These are phyloP conservation scores for Sordariomycetes sp. DNA, from an alignment of 2,329 filamentous ascomycete species.

Conservation along the genomic window DNA sequence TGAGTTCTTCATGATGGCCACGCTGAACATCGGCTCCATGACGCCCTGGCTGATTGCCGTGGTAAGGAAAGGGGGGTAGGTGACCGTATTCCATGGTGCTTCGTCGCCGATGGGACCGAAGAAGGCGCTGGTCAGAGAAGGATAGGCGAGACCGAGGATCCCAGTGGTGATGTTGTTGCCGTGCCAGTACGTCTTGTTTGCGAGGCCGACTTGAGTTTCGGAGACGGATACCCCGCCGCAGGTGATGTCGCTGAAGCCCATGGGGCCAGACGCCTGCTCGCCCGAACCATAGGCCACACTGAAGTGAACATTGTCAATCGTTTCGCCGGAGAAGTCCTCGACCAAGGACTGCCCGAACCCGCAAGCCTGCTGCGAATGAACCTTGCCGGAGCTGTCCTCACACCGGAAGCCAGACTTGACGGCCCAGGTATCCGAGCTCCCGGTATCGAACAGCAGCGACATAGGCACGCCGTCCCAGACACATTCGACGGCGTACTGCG, in stretches of 20 bases:
- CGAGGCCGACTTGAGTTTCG: slow-evolving; percentile 37
- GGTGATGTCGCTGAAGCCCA: slow-evolving; percentile 35
- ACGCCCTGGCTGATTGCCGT: slow-evolving; percentile 35
- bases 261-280: slow-evolving; percentile 35
- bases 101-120: slow-evolving; percentile 28
- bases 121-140: slow-evolving; percentile 38
- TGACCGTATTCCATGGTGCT: slow-evolving; percentile 23
- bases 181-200: slow-evolving; percentile 38
- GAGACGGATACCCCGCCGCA: slow-evolving; percentile 34
- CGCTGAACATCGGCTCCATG: slow-evolving; percentile 35
- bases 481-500: slow-evolving; percentile 31
- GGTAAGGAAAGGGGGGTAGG: slow-evolving; percentile 40
- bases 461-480: slow-evolving; percentile 26
- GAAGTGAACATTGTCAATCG: slow-evolving; percentile 33
- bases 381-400: slow-evolving; percentile 21
- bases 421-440: slow-evolving; percentile 43
- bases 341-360: slow-evolving; percentile 29
- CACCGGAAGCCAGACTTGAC: slow-evolving; percentile 31
- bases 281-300: slow-evolving; percentile 37
- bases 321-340: slow-evolving; percentile 28
- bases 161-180: slow-evolving; percentile 44
- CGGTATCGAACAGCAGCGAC: slow-evolving; percentile 39
- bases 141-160: slow-evolving; percentile 40
- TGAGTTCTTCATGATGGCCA: slow-evolving; percentile 37
- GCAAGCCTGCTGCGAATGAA: slow-evolving; percentile 22